These are phyloP conservation scores for Sarcodon sp. DNA, from an alignment of 768 basidiomycete genomes.

Conservation along the genomic window DNA sequence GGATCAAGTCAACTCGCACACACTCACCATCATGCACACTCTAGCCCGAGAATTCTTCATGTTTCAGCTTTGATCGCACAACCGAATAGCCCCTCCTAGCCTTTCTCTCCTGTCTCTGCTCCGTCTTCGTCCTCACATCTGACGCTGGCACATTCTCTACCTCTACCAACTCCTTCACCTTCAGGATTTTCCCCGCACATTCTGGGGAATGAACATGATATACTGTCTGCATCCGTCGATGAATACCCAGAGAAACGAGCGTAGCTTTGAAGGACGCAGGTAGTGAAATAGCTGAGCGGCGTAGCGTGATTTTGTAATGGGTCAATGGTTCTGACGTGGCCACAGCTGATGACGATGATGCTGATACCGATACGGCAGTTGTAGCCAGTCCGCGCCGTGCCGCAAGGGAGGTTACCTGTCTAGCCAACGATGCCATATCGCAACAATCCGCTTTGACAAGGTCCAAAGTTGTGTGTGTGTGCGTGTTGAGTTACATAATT, in stretches of 20 bases:
- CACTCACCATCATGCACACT: no score
- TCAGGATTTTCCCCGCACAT: slow-evolving; percentile 75
- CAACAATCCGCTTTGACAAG: background rate
- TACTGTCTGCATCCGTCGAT: slow-evolving; percentile 74
- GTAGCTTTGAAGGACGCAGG: slow-evolving; percentile 61
- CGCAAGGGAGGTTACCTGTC: background rate
- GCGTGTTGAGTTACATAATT: no score
- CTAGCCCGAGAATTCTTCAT: no score
- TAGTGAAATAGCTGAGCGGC: slow-evolving; percentile 78
- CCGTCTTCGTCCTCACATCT: slow-evolving; percentile 53
- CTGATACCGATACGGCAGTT: background rate
- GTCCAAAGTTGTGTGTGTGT: no score
- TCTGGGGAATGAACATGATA: slow-evolving; percentile 65
- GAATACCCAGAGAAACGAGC: slow-evolving; percentile 71
- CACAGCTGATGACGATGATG: background rate
- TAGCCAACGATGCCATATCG: background rate
- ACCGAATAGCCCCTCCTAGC: slow-evolving; percentile 60
- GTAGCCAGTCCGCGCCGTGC: background rate
- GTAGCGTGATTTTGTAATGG: slow-evolving; percentile 84
- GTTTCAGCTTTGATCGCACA: slow-evolving; percentile 18
- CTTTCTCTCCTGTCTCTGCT: slow-evolving; percentile 56
- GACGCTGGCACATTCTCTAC: slow-evolving; percentile 72
- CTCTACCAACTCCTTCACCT: slow-evolving; percentile 81
- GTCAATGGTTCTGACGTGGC: slow-evolving; percentile 27
- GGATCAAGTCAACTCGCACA: no score